Evolutionary conservation across 2,329 filamentous ascomycete species (phyloP).

Genomic region (Fusarium pseudonygamai): DNA sequence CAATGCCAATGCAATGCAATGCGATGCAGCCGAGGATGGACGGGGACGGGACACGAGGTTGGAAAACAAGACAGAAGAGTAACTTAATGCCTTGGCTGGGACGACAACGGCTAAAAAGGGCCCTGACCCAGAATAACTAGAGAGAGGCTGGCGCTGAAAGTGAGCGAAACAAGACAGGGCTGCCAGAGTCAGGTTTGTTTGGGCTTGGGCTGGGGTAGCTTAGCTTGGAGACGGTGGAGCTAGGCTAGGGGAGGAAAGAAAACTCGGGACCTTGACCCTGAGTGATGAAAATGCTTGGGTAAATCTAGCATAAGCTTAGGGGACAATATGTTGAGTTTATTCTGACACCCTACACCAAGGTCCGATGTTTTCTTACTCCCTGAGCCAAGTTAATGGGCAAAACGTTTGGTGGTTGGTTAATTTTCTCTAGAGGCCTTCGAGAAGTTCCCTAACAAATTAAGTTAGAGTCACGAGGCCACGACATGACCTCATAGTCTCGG

Average conservation of each 20-base stretch:
- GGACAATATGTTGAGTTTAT: rapidly evolving
- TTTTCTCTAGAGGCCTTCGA: conserved; percentile 16
- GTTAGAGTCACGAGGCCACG: conserved; percentile 33
- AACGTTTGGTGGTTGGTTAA: conserved; percentile 17
- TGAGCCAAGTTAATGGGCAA: not conserved
- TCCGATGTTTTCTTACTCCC: not conserved
- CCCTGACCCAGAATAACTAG: not conserved
- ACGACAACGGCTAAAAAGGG: conserved; percentile 29
- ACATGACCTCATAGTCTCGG: conserved; percentile 37
- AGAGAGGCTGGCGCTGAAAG: conserved; percentile 24
- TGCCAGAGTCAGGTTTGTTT: conserved; percentile 2
- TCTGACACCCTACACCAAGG: not conserved
- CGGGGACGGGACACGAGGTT: not conserved
- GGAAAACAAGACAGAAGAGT: conserved; percentile 5
- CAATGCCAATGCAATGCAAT: conserved; percentile 2
- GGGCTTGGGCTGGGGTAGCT: conserved; percentile 1
- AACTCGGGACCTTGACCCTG: not conserved
- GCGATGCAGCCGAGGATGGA: not conserved
- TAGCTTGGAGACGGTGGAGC: not conserved
- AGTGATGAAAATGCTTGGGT: rapidly evolving
- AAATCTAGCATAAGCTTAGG: rapidly evolving
- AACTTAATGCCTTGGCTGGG: conserved; percentile 12
- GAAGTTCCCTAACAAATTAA: conserved; percentile 7
- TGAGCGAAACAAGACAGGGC: conserved; percentile 18
- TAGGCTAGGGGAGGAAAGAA: not conserved